Evolutionary conservation across 441 rosid species (phyloP).

Genomic region (Brassica hybrid): DNA sequence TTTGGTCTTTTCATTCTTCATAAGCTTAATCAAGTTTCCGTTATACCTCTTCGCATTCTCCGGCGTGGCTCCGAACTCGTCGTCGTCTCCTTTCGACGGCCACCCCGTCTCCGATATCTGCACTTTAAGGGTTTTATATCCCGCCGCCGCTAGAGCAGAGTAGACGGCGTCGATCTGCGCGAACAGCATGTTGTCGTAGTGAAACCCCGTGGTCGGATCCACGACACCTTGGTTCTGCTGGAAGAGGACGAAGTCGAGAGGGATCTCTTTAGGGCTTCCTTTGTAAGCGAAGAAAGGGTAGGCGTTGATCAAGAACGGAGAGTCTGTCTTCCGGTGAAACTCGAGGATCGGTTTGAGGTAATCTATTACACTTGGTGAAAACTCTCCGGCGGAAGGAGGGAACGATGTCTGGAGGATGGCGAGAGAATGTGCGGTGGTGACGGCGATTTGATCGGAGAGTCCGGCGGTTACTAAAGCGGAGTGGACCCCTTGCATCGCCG

Average conservation of each 20-base stretch:
- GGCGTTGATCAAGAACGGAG: constrained; percentile 85
- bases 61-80: constrained; percentile 76
- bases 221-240: constrained; percentile 72
- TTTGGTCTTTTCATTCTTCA: constrained; percentile 59
- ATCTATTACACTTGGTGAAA: constrained; percentile 62
- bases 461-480: constrained; percentile 67
- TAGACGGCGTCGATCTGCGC: constrained; percentile 89
- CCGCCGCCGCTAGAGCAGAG: constrained; percentile 65
- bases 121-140: constrained; percentile 63
- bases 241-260: constrained; percentile 80
- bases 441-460: constrained; percentile 65
- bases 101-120: constrained; percentile 96
- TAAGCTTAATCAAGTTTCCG: constrained; percentile 70
- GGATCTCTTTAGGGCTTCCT: constrained; percentile 73
- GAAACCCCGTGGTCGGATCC: constrained; percentile 69
- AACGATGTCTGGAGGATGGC: constrained; percentile 72
- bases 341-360: constrained; percentile 58
- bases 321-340: constrained; percentile 67
- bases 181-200: constrained; percentile 87
- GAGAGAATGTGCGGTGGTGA: constrained; percentile 94
- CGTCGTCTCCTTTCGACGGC: constrained; percentile 94
- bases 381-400: constrained; percentile 91
- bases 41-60: constrained; percentile 88
- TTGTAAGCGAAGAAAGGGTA: constrained; percentile 96
- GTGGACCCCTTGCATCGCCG: constrained; percentile 84